Evolutionary conservation across 345 rosid genomes (phyloP), one percentile per base, ranked within the genome.

Genomic region (Acer saccharum): DNA sequence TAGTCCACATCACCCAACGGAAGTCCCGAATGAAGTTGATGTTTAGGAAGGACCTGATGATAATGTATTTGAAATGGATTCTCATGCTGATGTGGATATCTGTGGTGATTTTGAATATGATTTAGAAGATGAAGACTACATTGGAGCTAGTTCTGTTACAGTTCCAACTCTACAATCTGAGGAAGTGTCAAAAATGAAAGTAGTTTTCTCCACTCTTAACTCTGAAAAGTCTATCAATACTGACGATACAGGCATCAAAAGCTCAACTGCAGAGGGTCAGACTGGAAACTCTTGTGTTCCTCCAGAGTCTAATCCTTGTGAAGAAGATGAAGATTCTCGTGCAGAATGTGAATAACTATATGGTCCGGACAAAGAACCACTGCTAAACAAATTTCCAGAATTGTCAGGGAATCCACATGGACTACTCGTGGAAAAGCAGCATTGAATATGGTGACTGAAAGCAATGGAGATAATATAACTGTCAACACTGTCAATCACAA

Each of bases 41-140:
- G 85, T 80, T 63, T 78, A 83, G 64, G 90, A 80, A 77, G 95
- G 73, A 54, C 87, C 91, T 71, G 92, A n/a, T n/a, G n/a, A 88
- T 77, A 91, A 89, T 85, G 74, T 94, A 74, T 81, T 91, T 73
- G 93, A 96, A 78, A 83, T 88, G 25, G 91, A 88, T 73, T 69
- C 88, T 62, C 78, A 81, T 82, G 83, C 94, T 77, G 94, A 91
- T 65, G 83, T 79, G 71, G 97, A 92, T 75, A 92, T 96, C 68
- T 90, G 88, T 76, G 97, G 98, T 67, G 95, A 94, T 80, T 92
- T 92, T 75, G 97, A 96, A 81, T 90, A 92, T 83, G 92, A 91
- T 70, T 78, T 94, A 75, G 98, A 91, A 65, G 97, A 92, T 70
- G 97, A 92, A 88, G 97, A 90, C 78, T 88, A 81, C 79, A 84